Base-by-base conservation (phyloP, 805 yeast species). In the Suhomyces faveliae region DNA sequence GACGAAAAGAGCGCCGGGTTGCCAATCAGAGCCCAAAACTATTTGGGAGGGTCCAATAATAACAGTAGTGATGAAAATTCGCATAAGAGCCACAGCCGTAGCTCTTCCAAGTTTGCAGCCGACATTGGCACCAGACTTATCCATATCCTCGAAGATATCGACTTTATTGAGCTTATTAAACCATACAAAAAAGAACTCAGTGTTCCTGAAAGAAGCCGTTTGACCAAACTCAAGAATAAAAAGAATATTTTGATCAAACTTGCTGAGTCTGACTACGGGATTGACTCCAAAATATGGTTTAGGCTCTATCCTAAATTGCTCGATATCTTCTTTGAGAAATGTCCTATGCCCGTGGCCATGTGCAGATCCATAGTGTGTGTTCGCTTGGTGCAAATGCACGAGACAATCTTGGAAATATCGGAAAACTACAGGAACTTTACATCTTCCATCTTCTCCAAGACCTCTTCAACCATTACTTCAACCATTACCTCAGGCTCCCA, bases 211-310 rank as follows among this genome's bases (percentile, higher is more conserved):
- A 74, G 85, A 41, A 79, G 82, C 15, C 70, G 97, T 33, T 68
- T 91, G 12, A 59, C 82, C 1, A 86, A 86, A 56, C 66, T 94
- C 29, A 80, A 73, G 51, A 78, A 78, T 49, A 79, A 84, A 54
- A 83, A 80, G 51, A 87, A 86, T 21, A 76, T 89, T 2, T 66
- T 95, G n/a, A 72, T 87, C 0, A 78, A 83, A 43, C 70, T 94
- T 5, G 96, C 96, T 0, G 96, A 89, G 54, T 87, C 96, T 1
- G 96, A 87, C 49, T 87, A 91, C 59, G 97, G 98, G 1, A 91
- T 94, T 8, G 99, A 94, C 67, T 84, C 96, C 1, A 96, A 98
- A 0, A 70, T 94, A n/a, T 94, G 99, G 99, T 85, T 92, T 58
- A 79, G 96, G 51, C 78, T 85, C 1, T 90, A 87, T 57, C 97